Conservation (phyloP, 495 filamentous ascomycete species). For the Jackrogersella minutella region DNA sequence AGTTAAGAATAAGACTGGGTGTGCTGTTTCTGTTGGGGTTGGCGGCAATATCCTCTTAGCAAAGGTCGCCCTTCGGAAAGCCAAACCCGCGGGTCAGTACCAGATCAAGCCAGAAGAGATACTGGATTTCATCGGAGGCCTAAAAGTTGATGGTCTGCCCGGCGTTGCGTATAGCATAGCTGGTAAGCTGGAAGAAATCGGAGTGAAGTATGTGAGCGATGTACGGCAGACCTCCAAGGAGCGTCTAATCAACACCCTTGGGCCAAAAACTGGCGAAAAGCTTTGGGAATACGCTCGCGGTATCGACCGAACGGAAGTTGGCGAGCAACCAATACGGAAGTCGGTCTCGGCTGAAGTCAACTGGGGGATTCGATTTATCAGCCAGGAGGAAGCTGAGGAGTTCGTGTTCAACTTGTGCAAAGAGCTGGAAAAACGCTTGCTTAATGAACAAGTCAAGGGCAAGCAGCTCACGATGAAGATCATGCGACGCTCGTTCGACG, state of each 20-base stretch:
- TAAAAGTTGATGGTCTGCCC: constrained; percentile 81
- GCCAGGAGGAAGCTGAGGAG: constrained; percentile 86
- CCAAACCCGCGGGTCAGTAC: constrained; percentile 93
- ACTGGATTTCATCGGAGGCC: constrained; percentile 74
- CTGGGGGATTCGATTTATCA: constrained; percentile 96
- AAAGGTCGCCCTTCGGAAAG: constrained; percentile 87
- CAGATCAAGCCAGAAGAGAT: constrained; percentile 78
- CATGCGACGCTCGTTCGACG: constrained; percentile 84
- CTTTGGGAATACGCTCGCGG: constrained; percentile 91
- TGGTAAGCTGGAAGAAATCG: constrained; percentile 85
- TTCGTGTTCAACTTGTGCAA: constrained; percentile 84
- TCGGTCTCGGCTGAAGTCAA: constrained; percentile 97
- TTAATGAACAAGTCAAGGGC: constrained; percentile 85
- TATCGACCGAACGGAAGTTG: constrained; percentile 86
- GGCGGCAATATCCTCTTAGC: constrained; percentile 90
- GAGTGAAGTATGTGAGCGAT: constrained; percentile 81
- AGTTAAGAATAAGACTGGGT: constrained; percentile 77
- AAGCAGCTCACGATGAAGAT: constrained; percentile 91
- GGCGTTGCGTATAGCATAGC: constrained; percentile 89
- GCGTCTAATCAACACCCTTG: constrained; percentile 72
- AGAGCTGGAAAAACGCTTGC: constrained; percentile 79
- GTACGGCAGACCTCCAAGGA: constrained; percentile 79
- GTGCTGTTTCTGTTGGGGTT: constrained; percentile 93
- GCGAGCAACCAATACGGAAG: constrained; percentile 79
- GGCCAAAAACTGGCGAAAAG: constrained; percentile 91